Conservation (phyloP, 352 stramenopile genomes). For the Thraustochytrium striatum region DNA sequence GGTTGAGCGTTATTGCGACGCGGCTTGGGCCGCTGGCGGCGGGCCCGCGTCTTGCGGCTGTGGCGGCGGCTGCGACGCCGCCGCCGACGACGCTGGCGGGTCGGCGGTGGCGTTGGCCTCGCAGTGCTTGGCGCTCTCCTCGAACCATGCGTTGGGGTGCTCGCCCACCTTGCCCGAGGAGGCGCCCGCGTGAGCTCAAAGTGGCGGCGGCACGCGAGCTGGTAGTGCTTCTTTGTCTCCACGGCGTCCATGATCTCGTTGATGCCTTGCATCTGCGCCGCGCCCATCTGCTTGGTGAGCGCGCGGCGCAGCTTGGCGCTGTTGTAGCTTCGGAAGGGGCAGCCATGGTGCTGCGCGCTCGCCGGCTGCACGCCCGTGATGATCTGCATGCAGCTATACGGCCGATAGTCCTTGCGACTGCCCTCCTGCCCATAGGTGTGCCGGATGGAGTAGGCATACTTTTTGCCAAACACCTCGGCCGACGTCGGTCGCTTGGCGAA, state of each 20-base stretch:
- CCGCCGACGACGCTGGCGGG: too few species aligned
- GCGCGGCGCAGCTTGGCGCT: conserved; percentile 82
- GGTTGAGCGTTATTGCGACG: background rate
- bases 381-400: conserved; percentile 82
- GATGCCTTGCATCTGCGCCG: conserved; percentile 72
- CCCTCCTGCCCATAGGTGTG: conserved; percentile 99
- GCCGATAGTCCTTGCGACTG: conserved; percentile 93
- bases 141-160: conserved; percentile 97
- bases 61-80: too few species aligned
- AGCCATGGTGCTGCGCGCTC: conserved; percentile 91
- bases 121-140: conserved; percentile 88
- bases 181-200: conserved; percentile 86
- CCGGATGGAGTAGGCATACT: conserved; percentile 97
- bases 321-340: conserved; percentile 93
- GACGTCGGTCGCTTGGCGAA: conserved; percentile 87
- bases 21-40: background rate
- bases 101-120: conserved; percentile 51
- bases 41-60: background rate
- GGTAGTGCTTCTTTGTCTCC: conserved; percentile 87
- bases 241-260: conserved; percentile 84
- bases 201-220: conserved; percentile 95
- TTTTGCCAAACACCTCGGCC: conserved; percentile 95
- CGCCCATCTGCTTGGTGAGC: conserved; percentile 65
- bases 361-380: conserved; percentile 89
- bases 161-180: conserved; percentile 86